Base-by-base conservation (phyloP, 768 basidiomycete species). In the Russula foetens region DNA sequence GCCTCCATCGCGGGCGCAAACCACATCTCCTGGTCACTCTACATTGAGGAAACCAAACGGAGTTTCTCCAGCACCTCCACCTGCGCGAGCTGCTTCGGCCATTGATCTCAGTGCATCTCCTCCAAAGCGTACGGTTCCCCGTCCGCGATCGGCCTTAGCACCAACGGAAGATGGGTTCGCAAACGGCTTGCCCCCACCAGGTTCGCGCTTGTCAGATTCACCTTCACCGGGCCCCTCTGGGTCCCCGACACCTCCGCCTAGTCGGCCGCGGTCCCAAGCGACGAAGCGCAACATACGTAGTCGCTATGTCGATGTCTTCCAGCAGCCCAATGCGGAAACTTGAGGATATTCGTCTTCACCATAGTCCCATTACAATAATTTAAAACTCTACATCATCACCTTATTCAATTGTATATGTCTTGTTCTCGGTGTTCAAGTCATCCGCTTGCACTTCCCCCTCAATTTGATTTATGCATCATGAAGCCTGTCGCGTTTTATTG, bases 231-330 rank as follows among this genome's bases (percentile, higher is more conserved):
- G 24, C 21, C 50, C 66, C 51, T 74, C 79, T 53, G 75, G 76
- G 53, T 70, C 78, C 52, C 72, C 81, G 63, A 64, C 75, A 48
- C 70, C 78, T 56, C 75, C 81, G n/a, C 73, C 77, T 53, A 78
- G 78, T 44, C 70, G 78, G 28, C 79, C 81, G 26, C 80, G 77
- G 62, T 86, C 85, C 17, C 81, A 80, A 60, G 79, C 81, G 23
- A 79, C 84, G 26, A 95, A 91, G 74, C 86, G 87, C 62, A 87
- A 84, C 65, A 74, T 90, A 57, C 82, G 92, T 57, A 89, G 77
- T 70, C 84, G 90, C 63, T 97, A 97, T 69, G 92, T 97, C 3
- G 92, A 94, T 69, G 87, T 94, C n/a, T 86, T 94, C 72, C 84
- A 88, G 65, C 80, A 85, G 17, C 65, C 65, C 19, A 28, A 48